These are phyloP conservation scores for Priceomyces fermenticarens DNA, from an alignment of 805 yeast genomes.

Conservation along the genomic window DNA sequence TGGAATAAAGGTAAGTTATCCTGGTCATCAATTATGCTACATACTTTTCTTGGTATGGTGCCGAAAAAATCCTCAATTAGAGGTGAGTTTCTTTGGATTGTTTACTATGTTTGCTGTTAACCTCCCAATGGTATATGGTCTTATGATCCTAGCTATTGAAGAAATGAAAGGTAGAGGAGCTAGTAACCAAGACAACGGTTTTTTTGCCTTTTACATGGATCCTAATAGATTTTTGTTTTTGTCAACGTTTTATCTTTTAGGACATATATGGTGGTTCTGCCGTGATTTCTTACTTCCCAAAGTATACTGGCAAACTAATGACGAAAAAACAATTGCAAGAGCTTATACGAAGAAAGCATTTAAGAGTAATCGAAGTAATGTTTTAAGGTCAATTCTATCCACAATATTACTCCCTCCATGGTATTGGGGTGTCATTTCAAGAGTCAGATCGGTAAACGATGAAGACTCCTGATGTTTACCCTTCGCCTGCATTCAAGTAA, in stretches of 20 bases:
- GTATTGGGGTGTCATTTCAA: constrained; percentile 26
- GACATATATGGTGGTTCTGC: constrained; percentile 37
- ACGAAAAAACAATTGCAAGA: constrained; percentile 11
- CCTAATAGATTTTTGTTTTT: constrained; percentile 10
- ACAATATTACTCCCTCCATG: constrained; percentile 29
- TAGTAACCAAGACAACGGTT: constrained; percentile 7
- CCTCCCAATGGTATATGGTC: constrained; percentile 14
- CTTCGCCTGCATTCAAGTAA: too few species aligned
- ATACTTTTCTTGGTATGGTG: constrained; percentile 28
- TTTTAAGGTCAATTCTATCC: constrained; percentile 9
- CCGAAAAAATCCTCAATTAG: constrained; percentile 21
- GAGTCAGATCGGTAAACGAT: constrained; percentile 7
- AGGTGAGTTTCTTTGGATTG: constrained; percentile 21
- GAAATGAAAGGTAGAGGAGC: constrained; percentile 8
- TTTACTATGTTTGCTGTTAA: constrained; percentile 18
- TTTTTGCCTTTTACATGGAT: constrained; percentile 3
- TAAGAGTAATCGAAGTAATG: constrained; percentile 10
- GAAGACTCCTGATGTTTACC: too few species aligned
- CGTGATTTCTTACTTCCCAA: constrained; percentile 14
- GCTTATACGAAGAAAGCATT: constrained; percentile 9
- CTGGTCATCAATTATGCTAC: constrained; percentile 26
- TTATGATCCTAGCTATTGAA: constrained; percentile 8
- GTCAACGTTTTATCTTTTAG: constrained; percentile 14
- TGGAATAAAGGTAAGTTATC: constrained; percentile 10
- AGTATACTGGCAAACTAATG: constrained; percentile 16